These are phyloP conservation scores for Xylariaceae sp. DNA, from an alignment of 2,329 filamentous ascomycete genomes.

Conservation along the genomic window DNA sequence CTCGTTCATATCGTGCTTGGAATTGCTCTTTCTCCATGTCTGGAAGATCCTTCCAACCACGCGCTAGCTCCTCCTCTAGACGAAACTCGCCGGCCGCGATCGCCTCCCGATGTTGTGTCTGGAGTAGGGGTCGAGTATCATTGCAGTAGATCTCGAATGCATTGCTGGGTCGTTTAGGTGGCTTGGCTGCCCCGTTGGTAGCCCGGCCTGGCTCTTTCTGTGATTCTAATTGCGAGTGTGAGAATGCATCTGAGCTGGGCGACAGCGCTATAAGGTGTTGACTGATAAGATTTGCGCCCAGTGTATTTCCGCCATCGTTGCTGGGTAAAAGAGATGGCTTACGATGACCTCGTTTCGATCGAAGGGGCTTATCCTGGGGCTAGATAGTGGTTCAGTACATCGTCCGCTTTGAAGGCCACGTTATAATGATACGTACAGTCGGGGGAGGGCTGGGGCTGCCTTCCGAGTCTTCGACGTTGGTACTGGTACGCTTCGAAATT, in stretches of 20 bases:
- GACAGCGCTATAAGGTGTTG: conserved; percentile 43
- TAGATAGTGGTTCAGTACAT: conserved; percentile 34
- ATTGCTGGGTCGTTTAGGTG: conserved; percentile 40
- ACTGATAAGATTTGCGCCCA: conserved; percentile 41
- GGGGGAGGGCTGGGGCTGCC: conserved; percentile 74
- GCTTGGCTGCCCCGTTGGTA: conserved; percentile 38
- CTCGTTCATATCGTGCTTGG: conserved; percentile 38
- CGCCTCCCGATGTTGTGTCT: conserved; percentile 40
- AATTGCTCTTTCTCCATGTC: conserved; percentile 46
- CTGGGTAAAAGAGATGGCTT: conserved; percentile 49
- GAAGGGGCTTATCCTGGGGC: conserved; percentile 73
- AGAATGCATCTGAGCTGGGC: conserved; percentile 48
- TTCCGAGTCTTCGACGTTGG: conserved; percentile 71
- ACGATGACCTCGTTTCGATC: conserved; percentile 66
- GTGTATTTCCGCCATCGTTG: conserved; percentile 35
- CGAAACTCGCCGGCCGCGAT: conserved; percentile 33
- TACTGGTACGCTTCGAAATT: conserved; percentile 66
- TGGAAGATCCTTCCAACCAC: conserved; percentile 49
- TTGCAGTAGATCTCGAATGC: conserved; percentile 53
- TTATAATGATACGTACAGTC: conserved; percentile 50
- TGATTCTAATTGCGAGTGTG: conserved; percentile 42
- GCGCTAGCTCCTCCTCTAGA: conserved; percentile 51
- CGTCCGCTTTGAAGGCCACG: conserved; percentile 6
- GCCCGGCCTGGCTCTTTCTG: conserved; percentile 31
- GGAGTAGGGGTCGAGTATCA: conserved; percentile 42